Evolutionary conservation across 495 filamentous ascomycete genomes (phyloP), one percentile per base, ranked within the genome.

Genomic region (Penicillium goetzii): DNA sequence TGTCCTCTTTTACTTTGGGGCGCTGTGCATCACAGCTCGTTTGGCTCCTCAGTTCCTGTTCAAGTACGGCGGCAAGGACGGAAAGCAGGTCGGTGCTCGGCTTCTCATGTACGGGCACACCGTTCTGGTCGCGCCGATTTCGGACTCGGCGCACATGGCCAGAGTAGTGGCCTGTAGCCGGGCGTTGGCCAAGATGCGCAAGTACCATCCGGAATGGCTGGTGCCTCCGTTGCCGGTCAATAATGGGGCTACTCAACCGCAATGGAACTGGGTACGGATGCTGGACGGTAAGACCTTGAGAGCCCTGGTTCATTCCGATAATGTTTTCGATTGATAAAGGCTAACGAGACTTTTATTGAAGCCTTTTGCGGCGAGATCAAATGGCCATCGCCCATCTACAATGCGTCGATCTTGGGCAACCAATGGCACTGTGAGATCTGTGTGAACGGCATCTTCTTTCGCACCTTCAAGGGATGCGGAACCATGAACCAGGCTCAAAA

Each of bases 71-170:
- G 50, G 53, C 32, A 10, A 36, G 5, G 38, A 56, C 11, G 47
- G 58, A 4, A 32, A 56, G 4, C 43, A 41, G 4, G 68, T 77
- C 49, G 73, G 69, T 0, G 67, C 66, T 2, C 74, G 65, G 15
- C 68, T 81, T 25, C 71, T 68, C 0, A 43, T 81, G 23, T 81
- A 75, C 61, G 76, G 77, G 0, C 63, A 75, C 26, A 76, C 77
- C 1, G 56, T 79, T 15, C 26, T 66, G 7, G 58, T 68, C 3
- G 34, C 59, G 0, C 55, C 65, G 8, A 17, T 47, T 1, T 60
- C 64, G 6, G 15, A 49, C 0, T 59, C 65, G 12, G 49, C 52
- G 3, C 53, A 63, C 14, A 58, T 43, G 19, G 72, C 72, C 14
- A 74, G 70, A n/a, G 66, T 72, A 3, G 62, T 61, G n/a, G 64